Base-by-base conservation (phyloP, 2,329 filamentous ascomycete species). In the Hypoxylon sp. region DNA sequence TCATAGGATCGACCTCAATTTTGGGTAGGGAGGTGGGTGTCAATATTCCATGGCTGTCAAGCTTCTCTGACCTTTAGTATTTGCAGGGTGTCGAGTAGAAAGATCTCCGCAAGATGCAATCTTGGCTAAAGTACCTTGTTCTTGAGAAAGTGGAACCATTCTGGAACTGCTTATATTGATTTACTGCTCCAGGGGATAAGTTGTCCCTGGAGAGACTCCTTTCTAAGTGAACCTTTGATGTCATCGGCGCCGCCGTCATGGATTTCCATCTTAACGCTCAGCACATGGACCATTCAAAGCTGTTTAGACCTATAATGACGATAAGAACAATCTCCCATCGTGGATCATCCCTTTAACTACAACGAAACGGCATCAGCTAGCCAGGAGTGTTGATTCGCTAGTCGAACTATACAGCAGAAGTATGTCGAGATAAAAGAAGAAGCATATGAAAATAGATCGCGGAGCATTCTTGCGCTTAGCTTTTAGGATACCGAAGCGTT, bases 151-250 rank as follows among this genome's bases (percentile, higher is more conserved):
- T 74, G 1, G 55, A 63, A 37, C 68, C 74, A 2, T 80, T 81
- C 51, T 48, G 79, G 5, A 63, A 70, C 4, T 73, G 76, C 17
- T 73, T 81, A 9, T 79, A 81, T 50, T 60, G 63, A 19, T 74
- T 75, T 39, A 75, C 74, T 22, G 24, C 47, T 9, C 75, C 73
- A 2, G 74, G 71, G 17, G 70, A 78, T 3, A 72, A 72, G 3
- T 77, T 81, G 39, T 66, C 65, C 1, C 57, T 79, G 3, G 74
- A 74, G 46, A 66, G 59, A 3, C 69, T 76, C 3, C 69, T 73
- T 24, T 74, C 75, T 3, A 76, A 76, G 44, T 72, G 82, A 3
- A 80, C 81, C 1, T 82, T 82, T 53, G 81, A 83, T 59, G 78
- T 81, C 14, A 81, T 82, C 37, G 79, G 78, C 46, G 71, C 53